Conservation (phyloP, 2,329 filamentous ascomycete genomes). For the Trichoderma semiorbis region DNA sequence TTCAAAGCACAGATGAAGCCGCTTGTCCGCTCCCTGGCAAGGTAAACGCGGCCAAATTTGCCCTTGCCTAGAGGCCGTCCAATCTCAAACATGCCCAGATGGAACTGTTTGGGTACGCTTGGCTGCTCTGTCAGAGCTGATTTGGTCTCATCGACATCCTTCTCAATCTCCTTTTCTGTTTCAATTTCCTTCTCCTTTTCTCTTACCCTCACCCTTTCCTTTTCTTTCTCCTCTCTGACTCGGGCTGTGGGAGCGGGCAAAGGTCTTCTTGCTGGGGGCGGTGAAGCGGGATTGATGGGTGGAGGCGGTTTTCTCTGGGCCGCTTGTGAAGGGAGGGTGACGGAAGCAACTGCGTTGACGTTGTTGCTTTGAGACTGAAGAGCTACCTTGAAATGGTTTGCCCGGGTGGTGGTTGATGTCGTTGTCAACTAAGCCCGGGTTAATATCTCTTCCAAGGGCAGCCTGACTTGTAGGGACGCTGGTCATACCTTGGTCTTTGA, state of each 20-base stretch:
- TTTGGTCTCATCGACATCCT: constrained; percentile 49
- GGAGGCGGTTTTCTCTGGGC: constrained; percentile 47
- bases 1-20: constrained; percentile 71
- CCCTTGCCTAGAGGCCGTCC: constrained; percentile 70
- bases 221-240: constrained; percentile 26
- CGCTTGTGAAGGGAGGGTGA: constrained; percentile 65
- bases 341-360: constrained; percentile 61
- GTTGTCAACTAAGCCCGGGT: constrained; percentile 23
- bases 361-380: constrained; percentile 74
- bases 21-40: constrained; percentile 62
- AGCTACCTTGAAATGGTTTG: constrained; percentile 82
- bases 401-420: constrained; percentile 52
- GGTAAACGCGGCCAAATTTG: constrained; percentile 70
- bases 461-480: background rate
- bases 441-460: background rate
- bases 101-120: constrained; percentile 61
- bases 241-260: constrained; percentile 41
- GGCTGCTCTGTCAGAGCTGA: constrained; percentile 56
- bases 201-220: background rate
- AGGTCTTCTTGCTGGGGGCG: constrained; percentile 44
- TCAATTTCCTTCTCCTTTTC: background rate
- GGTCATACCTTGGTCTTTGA: constrained; percentile 71
- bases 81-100: constrained; percentile 78
- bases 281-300: constrained; percentile 42
- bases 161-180: constrained; percentile 39